Conservation (phyloP, 225 moss, liverwort and hornwort species). For the Bryum argenteum region DNA sequence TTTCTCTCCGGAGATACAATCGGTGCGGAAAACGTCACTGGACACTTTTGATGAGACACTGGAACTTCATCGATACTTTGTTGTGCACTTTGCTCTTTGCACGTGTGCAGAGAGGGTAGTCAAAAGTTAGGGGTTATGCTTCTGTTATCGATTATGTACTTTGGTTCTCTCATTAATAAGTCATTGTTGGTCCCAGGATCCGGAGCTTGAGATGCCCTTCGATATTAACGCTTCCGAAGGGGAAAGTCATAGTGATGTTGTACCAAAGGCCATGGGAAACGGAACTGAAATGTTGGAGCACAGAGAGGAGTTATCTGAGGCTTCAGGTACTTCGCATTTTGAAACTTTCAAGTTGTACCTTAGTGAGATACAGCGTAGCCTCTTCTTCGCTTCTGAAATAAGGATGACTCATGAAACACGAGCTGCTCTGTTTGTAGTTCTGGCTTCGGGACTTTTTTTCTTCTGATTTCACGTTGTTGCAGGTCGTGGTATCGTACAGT, state of each 20-base stretch:
- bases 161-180: neutral
- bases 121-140: slow-evolving; percentile 14
- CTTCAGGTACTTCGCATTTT: slow-evolving; percentile 34
- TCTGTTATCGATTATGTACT: slow-evolving; percentile 20
- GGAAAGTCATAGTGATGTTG: slow-evolving; percentile 28
- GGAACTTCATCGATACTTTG: neutral
- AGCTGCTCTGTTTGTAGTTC: slow-evolving; percentile 16
- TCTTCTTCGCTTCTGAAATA: neutral
- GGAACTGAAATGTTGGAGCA: slow-evolving; percentile 35
- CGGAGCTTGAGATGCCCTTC: slow-evolving; percentile 17
- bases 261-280: slow-evolving; percentile 28
- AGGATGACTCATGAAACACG: neutral
- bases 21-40: neutral
- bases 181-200: slow-evolving; percentile 33
- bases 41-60: slow-evolving; percentile 16
- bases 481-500: slow-evolving; percentile 52
- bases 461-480: slow-evolving; percentile 15
- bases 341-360: neutral
- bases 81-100: slow-evolving; percentile 13
- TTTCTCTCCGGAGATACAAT: neutral
- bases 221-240: slow-evolving; percentile 30
- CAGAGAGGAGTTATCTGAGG: slow-evolving; percentile 37
- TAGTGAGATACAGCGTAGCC: neutral
- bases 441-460: slow-evolving; percentile 18
- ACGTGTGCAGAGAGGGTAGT: slow-evolving; percentile 3